Percentiles rank a stretch among this genome's conserved stretches.
Conservation (phyloP, 2,329 filamentous ascomycete species). For the Colletotrichum tamarilloi region DNA sequence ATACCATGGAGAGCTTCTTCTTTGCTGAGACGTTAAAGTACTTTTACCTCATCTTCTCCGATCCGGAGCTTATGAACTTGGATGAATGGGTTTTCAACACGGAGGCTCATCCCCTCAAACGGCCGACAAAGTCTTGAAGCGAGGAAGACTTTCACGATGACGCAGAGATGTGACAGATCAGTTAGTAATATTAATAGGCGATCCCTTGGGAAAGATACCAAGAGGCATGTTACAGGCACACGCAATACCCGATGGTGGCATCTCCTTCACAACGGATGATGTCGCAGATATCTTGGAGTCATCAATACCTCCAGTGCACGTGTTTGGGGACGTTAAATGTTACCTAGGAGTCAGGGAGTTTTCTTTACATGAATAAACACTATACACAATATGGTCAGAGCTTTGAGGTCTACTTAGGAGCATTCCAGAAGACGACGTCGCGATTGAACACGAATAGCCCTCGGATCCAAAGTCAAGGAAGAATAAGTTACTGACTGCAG, state of each 20-base stretch:
- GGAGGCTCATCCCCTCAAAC: slow-evolving; percentile 59
- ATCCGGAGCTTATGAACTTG: slow-evolving; percentile 70
- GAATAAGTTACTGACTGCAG: background rate
- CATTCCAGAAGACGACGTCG: background rate
- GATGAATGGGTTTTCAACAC: slow-evolving; percentile 75
- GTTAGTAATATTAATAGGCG: slow-evolving; percentile 13
- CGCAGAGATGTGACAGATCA: background rate
- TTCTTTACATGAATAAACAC: background rate
- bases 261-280: background rate
- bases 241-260: background rate
- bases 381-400: background rate
- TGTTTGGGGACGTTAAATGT: too few species aligned
- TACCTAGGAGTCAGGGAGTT: background rate
- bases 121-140: slow-evolving; percentile 6
- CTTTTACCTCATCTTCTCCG: slow-evolving; percentile 77
- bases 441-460: background rate
- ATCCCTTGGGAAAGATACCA: background rate
- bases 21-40: slow-evolving; percentile 81
- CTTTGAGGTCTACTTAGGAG: background rate
- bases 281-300: background rate
- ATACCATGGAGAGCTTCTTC: slow-evolving; percentile 72
- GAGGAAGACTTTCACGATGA: background rate
- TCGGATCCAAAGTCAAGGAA: background rate
- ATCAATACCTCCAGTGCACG: background rate
- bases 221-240: background rate